Base-by-base conservation (phyloP, 805 yeast genomes). In the Kuraishia piskuri region DNA sequence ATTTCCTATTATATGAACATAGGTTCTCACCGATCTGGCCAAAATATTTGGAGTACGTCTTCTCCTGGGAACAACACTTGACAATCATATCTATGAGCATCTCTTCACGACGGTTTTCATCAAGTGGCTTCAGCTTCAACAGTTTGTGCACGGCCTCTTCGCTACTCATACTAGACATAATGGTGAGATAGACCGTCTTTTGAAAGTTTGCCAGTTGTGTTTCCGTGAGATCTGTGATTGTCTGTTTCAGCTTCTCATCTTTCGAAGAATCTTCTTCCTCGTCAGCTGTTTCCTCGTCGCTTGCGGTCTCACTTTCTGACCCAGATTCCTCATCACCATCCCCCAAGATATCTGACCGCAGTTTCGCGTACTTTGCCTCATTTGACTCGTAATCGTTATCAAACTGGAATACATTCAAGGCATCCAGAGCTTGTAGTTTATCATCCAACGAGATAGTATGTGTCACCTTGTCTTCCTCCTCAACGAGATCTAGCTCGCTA, bases 101-200 rank as follows among this genome's bases (percentile, higher is more conserved):
- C 3, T 67, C 67, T 58, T 83, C 80, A 48, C 78, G 73, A 8
- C 71, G 64, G 14, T 59, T 63, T 0, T 70, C 68, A 14, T 75
- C 70, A 8, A 74, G 61, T 1, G 74, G 69, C 4, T 63, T 56
- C 12, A 88, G 61, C 61, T 78, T 79, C 46, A 88, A 59, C 5
- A 94, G 68, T 65, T 91, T 91, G 66, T 91, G 98, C 1, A 89
- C 90, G 0, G 96, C 92, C 71, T 94, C 99, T 59, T 89, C 96
- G 4, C 91, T 83, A 0, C 95, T 84, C 84, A 92, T 80, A 55
- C 96, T 83, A 22, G 97, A 89, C 85, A 88, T 90, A 9, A 94
- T 72, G 0, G 92, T 85, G 25, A 91, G 70, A 61, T 92, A 92
- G 2, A 92, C 86, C 1, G 78, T 78, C 60, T 89, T 89, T 59